A percentile compares a stretch with the other conserved stretches of the same genome.
Conservation (phyloP, 768 basidiomycete genomes). For the Crepidotus variabilis region DNA sequence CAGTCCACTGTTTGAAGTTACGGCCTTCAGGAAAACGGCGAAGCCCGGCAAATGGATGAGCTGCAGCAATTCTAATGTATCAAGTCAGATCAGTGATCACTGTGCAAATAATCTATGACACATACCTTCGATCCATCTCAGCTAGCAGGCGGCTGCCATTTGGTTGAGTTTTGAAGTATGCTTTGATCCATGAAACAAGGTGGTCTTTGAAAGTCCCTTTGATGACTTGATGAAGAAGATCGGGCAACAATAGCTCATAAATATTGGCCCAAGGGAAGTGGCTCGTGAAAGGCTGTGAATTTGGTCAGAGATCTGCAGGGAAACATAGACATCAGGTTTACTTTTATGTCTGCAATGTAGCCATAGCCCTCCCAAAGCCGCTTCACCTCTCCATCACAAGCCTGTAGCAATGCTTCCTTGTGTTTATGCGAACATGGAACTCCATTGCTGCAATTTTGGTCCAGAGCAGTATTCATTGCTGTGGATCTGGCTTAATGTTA, state of each 20-base stretch:
- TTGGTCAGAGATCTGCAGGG: neutral
- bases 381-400: neutral
- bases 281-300: constrained; percentile 6
- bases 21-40: constrained; percentile 9
- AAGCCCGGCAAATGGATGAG: constrained; percentile 4
- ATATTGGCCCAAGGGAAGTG: constrained; percentile 6
- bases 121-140: neutral
- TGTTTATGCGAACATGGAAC: neutral
- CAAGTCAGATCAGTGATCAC: neutral
- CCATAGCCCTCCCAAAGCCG: neutral
- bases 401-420: neutral
- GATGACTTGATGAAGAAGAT: constrained; percentile 10
- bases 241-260: constrained; percentile 1
- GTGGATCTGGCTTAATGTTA: neutral
- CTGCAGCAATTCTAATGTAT: constrained; percentile 4
- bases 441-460: neutral
- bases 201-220: constrained; percentile 12
- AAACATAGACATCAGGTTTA: neutral
- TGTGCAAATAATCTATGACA: neutral
- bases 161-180: neutral
- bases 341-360: constrained; percentile 1
- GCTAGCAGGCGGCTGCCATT: neutral
- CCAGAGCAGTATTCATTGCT: constrained; percentile 1
- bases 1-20: constrained; percentile 10
- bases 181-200: constrained; percentile 5